Evolutionary conservation across 768 basidiomycete genomes (phyloP).

Genomic region (Termitomyces eurrhizus): DNA sequence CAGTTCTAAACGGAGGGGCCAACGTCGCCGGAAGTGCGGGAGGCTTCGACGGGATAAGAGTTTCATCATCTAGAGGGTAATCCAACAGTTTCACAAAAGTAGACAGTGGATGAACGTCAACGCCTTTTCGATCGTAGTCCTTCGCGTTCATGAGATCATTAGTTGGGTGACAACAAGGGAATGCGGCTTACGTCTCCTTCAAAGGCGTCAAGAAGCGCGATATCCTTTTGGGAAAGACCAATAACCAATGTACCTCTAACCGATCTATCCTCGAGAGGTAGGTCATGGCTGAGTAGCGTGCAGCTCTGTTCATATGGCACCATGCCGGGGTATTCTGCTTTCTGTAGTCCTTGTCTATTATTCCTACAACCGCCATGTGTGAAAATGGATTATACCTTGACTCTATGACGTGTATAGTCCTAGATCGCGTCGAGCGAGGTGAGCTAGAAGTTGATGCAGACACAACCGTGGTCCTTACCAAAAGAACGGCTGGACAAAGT

Average conservation of each 20-base stretch:
- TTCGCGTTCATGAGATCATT: slow-evolving; percentile 21
- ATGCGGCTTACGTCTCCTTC: slow-evolving; percentile 65
- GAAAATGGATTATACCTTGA: slow-evolving; percentile 45
- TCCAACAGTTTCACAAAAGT: slow-evolving; percentile 30
- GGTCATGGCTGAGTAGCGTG: slow-evolving; percentile 42
- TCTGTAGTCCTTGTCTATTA: slow-evolving; percentile 26
- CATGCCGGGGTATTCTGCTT: slow-evolving; percentile 82
- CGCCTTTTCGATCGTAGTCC: slow-evolving; percentile 67
- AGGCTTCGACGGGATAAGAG: slow-evolving; percentile 38
- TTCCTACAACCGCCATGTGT: not conserved
- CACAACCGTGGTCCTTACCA: slow-evolving; percentile 40
- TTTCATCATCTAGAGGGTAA: slow-evolving; percentile 26
- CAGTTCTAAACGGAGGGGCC: slow-evolving; percentile 36
- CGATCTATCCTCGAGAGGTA: slow-evolving; percentile 57
- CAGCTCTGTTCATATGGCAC: slow-evolving; percentile 53
- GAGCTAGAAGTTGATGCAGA: not conserved
- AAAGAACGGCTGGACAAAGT: slow-evolving; percentile 70
- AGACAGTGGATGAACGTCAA: slow-evolving; percentile 55
- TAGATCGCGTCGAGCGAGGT: slow-evolving; percentile 21
- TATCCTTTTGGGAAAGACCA: slow-evolving; percentile 64
- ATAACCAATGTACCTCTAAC: slow-evolving; percentile 79
- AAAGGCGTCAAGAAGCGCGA: slow-evolving; percentile 71
- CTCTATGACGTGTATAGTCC: slow-evolving; percentile 80
- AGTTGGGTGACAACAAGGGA: too few species aligned
- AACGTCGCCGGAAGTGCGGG: slow-evolving; percentile 36